Conservation (phyloP, 257 asterid species). For the Lithospermum erythrorhizon region DNA sequence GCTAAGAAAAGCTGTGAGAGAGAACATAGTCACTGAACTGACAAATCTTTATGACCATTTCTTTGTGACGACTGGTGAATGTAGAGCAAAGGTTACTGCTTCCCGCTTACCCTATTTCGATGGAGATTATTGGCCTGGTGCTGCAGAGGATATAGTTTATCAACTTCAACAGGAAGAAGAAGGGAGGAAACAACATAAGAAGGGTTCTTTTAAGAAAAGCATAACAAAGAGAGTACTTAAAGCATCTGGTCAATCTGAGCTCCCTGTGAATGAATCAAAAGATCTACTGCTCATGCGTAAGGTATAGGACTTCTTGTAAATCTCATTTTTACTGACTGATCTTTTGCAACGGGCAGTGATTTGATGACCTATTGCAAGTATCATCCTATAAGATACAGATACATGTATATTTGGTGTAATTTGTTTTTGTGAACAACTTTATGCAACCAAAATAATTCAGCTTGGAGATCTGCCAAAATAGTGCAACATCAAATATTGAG, state of each 20-base stretch:
- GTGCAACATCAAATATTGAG: too few species aligned
- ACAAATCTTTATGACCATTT: slow-evolving; percentile 73
- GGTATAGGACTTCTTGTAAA: too few species aligned
- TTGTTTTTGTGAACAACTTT: too few species aligned
- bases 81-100: slow-evolving; percentile 93
- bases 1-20: slow-evolving; percentile 62
- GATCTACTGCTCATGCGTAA: slow-evolving; percentile 67
- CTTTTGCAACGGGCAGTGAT: too few species aligned
- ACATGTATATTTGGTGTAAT: too few species aligned
- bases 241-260: slow-evolving; percentile 81
- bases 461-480: too few species aligned
- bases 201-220: slow-evolving; percentile 47
- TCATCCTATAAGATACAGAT: too few species aligned
- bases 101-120: slow-evolving; percentile 92
- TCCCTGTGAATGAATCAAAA: slow-evolving; percentile 63
- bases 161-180: slow-evolving; percentile 91
- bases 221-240: slow-evolving; percentile 62
- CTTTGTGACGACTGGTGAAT: slow-evolving; percentile 64
- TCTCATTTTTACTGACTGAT: too few species aligned
- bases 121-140: slow-evolving; percentile 99
- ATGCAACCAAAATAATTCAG: too few species aligned
- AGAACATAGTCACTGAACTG: slow-evolving; percentile 55
- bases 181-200: slow-evolving; percentile 58
- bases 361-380: too few species aligned
- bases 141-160: slow-evolving; percentile 88